phyloP scores from a whole-genome alignment of 495 filamentous ascomycete genomes.

The Neurospora africana region DNA sequence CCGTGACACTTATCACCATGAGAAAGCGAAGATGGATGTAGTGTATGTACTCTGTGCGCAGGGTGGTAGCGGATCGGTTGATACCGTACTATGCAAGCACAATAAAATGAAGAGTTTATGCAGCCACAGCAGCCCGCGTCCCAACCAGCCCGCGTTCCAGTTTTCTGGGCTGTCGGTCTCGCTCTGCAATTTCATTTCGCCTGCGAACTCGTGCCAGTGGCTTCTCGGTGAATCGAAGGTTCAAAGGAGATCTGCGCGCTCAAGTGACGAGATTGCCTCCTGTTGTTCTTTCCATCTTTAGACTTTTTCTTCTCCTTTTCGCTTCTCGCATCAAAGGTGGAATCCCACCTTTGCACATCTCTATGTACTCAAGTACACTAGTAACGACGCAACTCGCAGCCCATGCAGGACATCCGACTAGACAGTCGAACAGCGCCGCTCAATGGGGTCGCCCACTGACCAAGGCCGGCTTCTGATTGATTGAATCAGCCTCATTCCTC shows the following conservation, averaged over 20 bases:
- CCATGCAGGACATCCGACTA: not conserved
- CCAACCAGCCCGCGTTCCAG: not conserved
- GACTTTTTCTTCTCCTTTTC: not conserved
- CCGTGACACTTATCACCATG: not conserved
- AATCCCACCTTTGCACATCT: not conserved
- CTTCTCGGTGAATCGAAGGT: not conserved
- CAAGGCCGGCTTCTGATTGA: slow-evolving; percentile 10
- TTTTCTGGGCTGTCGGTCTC: not conserved
- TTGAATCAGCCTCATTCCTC: slow-evolving; percentile 25
- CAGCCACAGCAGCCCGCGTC: too few relatives aligned
- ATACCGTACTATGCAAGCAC: slow-evolving; percentile 6
- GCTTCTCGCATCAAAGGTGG: not conserved
- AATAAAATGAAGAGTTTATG: not conserved
- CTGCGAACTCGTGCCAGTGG: not conserved
- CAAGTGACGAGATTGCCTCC: not conserved
- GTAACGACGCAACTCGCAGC: not conserved
- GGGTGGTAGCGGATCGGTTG: not conserved
- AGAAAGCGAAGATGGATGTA: not conserved
- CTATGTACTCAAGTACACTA: not conserved
- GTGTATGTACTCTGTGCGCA: not conserved
- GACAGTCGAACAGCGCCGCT: not conserved
- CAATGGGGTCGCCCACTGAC: slow-evolving; percentile 5
- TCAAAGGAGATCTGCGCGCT: not conserved
- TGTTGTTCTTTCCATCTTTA: not conserved
- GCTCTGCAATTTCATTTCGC: not conserved